Evolutionary conservation across 495 filamentous ascomycete species (phyloP), one percentile per base, ranked within the genome.

Genomic region (Penicillium crystallinum): DNA sequence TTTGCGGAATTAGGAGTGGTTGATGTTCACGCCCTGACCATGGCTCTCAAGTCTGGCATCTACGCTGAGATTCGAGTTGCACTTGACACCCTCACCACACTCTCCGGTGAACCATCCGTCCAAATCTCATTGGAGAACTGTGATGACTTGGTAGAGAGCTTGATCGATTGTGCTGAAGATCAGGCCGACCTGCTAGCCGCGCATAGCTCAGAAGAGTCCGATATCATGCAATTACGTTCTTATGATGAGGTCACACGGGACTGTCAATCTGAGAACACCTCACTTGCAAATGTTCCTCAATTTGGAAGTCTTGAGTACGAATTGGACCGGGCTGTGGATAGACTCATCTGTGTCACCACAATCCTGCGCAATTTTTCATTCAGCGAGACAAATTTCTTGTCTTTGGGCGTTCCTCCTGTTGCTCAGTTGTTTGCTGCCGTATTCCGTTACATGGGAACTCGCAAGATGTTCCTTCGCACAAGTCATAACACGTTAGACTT

Each of bases 291-390:
- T 36, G 77, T 87, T 25, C 79, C 81, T 12, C 75, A 82, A 37
- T 87, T 93, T 61, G 93, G 91, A 6, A 84, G 84, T n/a, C 61
- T 77, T 23, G 87, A 84, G 22, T 90, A 95, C 63, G 82, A 92
- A 22, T 78, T 96, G 4, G 89, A 97, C 63, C 83, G 87, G 22
- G 87, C 91, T 4, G 89, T 87, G 0, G 93, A 97, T 61, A 82
- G 85, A 55, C 69, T 98, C 18, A 83, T 97, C 31, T 92, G 90
- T 62, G 88, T 96, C 50, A 95, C 90, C 7, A 96, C 91, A 1
- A 90, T 96, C 49, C 68, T 98, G 29, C 87, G 93, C 40, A 98
- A 98, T 57, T 81, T 97, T 15, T 96, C 93, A 0, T 96, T 95
- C 62, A 76, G 73, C 60, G 87, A 91, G 49, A 71, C 76, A 11